Percentiles rank a stretch among this genome's conserved stretches.
These are phyloP conservation scores for Candida cerambycidarum DNA, from an alignment of 805 yeast species.

Conservation along the genomic window DNA sequence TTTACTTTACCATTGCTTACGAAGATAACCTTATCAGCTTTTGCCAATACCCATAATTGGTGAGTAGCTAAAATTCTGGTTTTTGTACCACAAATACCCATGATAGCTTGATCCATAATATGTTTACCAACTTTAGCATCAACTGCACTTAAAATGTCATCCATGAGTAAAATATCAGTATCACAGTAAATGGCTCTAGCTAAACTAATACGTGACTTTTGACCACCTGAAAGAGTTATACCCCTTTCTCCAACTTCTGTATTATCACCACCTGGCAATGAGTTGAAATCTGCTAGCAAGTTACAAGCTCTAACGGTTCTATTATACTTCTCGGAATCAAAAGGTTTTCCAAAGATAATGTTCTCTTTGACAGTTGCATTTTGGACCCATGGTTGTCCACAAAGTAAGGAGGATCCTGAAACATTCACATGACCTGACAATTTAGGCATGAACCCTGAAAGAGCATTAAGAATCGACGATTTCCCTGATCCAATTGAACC, in stretches of 20 bases:
- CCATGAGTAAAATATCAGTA: conserved; percentile 30
- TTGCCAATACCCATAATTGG: conserved; percentile 30
- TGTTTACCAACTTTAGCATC: conserved; percentile 41
- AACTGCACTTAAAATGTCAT: conserved; percentile 37
- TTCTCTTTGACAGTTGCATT: conserved; percentile 33
- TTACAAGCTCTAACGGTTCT: conserved; percentile 27
- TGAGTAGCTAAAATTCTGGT: conserved; percentile 38
- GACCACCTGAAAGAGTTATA: conserved; percentile 39
- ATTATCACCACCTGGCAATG: conserved; percentile 32
- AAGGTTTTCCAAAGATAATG: conserved; percentile 27
- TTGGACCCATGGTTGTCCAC: conserved; percentile 38
- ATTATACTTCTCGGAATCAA: conserved; percentile 22
- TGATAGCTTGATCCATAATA: conserved; percentile 30
- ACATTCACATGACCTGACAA: conserved; percentile 27
- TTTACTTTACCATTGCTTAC: conserved; percentile 27
- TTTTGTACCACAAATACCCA: conserved; percentile 23
- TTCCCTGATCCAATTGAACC: conserved; percentile 39
- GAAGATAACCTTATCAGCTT: conserved; percentile 27
- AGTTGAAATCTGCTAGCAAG: conserved; percentile 27
- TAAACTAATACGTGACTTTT: conserved; percentile 34
- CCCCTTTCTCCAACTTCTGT: conserved; percentile 41
- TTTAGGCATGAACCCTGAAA: conserved; percentile 38
- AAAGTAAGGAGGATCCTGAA: conserved; percentile 26
- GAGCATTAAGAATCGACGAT: conserved; percentile 35
- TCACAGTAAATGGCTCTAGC: conserved; percentile 36